Evolutionary conservation across 2,329 filamentous ascomycete species (phyloP), one percentile per base, ranked within the genome.

Genomic region (Penicillium sp.): DNA sequence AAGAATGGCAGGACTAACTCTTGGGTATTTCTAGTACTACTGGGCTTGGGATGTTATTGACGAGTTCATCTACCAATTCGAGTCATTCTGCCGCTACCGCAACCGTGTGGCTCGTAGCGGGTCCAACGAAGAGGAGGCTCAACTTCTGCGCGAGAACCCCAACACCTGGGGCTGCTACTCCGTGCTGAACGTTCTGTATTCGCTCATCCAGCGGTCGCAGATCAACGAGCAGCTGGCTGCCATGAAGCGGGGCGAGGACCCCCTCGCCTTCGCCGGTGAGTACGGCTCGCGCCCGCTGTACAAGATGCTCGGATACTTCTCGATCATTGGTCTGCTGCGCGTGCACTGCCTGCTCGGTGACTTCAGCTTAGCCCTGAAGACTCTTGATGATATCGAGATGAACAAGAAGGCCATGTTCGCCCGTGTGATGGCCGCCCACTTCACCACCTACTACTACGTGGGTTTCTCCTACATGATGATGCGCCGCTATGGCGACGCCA

Each of bases 381-480:
- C 93, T 28, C 86, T 98, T 58, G 93, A 98, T 70, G 91, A 97
- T 70, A 97, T 98, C 67, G 93, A 98, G 81, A 84, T 98, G 65
- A 98, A 97, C 80, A 98, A 98, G 81, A 97, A 97, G 80, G 90
- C 93, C 72, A 97, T 97, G 88, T 98, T 98, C 70, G 91, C 93
- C 54, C 88, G 93, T 58, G 93, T 98, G 70, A 97, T 98, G 93
- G 91, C 93, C 44, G 93, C 93, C 48, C 93, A 98, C 78, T 97
- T 97, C 77, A 96, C 91, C 60, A 98, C 93, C 57, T 98, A 97
- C 82, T 98, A 98, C 83, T 97, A 97, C 71, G 91, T 98, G 54
- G 93, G 93, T 61, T 98, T 98, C 83, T 95, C 89, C 60, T 98
- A 98, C 85, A 97, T 98, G 91, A 98, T 98, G 93, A 95, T 97